These are phyloP conservation scores for Durio zibethinus DNA, from an alignment of 345 rosid genomes.

Conservation along the genomic window DNA sequence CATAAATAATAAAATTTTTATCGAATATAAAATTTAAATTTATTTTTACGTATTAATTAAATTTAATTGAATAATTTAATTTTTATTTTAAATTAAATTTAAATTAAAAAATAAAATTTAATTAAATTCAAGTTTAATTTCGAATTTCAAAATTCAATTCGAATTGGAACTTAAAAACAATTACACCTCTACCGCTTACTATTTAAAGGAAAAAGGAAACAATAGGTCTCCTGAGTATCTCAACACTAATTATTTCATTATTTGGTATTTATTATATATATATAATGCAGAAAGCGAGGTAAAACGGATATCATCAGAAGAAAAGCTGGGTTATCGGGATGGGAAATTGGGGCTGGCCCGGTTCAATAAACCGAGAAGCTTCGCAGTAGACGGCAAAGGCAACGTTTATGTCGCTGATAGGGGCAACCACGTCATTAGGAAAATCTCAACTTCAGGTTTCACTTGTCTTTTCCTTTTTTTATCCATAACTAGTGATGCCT, in stretches of 20 bases:
- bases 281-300: slow-evolving; percentile 38
- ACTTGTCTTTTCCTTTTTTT: background rate
- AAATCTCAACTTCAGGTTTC: slow-evolving; percentile 56
- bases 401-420: slow-evolving; percentile 69
- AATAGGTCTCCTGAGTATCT: background rate
- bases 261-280: background rate
- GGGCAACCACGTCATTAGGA: slow-evolving; percentile 50
- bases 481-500: background rate
- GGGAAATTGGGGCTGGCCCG: slow-evolving; percentile 47
- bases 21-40: too few species aligned
- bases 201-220: background rate
- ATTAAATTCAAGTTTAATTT: too few species aligned
- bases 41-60: too few species aligned
- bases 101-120: too few species aligned
- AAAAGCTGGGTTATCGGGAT: slow-evolving; percentile 33
- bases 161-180: too few species aligned
- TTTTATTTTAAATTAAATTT: too few species aligned
- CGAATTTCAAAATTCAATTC: too few species aligned
- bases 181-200: too few species aligned
- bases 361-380: slow-evolving; percentile 47
- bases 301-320: slow-evolving; percentile 49
- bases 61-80: too few species aligned
- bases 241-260: background rate
- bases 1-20: too few species aligned
- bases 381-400: slow-evolving; percentile 57